A percentile compares a stretch with the other conserved stretches of the same genome.
Conservation (phyloP, 2,329 filamentous ascomycete species). For the Thielaviopsis musarum region DNA sequence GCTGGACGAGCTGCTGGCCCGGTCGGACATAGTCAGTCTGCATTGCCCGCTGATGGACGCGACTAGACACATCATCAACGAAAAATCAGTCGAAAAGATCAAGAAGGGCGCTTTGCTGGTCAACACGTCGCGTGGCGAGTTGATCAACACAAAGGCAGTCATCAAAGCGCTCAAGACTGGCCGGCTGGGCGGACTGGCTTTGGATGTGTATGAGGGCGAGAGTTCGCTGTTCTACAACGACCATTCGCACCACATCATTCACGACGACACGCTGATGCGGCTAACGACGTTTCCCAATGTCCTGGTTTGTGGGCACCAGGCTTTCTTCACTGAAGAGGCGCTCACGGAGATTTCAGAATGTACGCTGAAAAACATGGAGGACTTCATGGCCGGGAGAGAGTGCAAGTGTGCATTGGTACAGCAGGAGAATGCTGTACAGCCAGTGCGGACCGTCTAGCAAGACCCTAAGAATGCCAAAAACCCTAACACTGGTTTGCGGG, state of each 20-base stretch:
- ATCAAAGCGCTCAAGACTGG: conserved; percentile 42
- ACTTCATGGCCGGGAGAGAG: conserved; percentile 21
- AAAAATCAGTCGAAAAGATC: conserved; percentile 33
- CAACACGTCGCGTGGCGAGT: conserved; percentile 50
- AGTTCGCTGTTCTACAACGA: conserved; percentile 48
- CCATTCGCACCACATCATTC: conserved; percentile 45
- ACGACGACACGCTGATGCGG: conserved; percentile 49
- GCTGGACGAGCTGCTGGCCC: conserved; percentile 36
- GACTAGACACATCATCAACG: conserved; percentile 45
- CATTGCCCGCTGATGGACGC: conserved; percentile 47
- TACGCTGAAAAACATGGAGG: conserved; percentile 39
- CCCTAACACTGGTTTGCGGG: no score
- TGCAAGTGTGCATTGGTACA: conserved; percentile 24
- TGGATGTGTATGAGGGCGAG: conserved; percentile 55
- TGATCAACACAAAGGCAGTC: conserved; percentile 43
- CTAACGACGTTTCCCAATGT: conserved; percentile 54
- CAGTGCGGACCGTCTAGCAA: conserved; percentile 18
- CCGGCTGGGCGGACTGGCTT: conserved; percentile 43
- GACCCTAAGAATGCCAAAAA: not conserved
- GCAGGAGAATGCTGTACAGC: conserved; percentile 14
- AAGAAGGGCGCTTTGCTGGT: conserved; percentile 44
- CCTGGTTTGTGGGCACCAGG: conserved; percentile 49
- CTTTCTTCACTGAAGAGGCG: conserved; percentile 52
- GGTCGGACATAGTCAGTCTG: conserved; percentile 44
- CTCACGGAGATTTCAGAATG: conserved; percentile 44